A percentile compares a stretch with the other conserved stretches of the same genome.
These are phyloP conservation scores for Ziziphus jujuba DNA, from an alignment of 306 rosid genomes.

Conservation along the genomic window DNA sequence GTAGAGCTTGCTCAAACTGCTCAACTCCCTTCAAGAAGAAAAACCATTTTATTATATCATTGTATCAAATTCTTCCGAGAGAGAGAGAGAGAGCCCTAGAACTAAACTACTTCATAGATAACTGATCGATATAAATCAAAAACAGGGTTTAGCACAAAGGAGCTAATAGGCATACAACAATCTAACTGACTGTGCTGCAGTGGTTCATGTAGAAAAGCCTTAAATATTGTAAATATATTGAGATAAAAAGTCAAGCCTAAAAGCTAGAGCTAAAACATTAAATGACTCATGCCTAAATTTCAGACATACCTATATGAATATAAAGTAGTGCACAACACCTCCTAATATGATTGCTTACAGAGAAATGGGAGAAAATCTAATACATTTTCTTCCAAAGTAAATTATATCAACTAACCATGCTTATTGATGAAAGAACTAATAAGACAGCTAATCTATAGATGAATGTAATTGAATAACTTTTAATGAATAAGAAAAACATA, in stretches of 20 bases:
- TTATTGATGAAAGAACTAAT: too few relatives aligned
- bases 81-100: too few relatives aligned
- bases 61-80: too few relatives aligned
- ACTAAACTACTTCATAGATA: not conserved
- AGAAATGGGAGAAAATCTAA: too few relatives aligned
- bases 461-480: conserved; percentile 7
- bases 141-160: too few relatives aligned
- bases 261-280: not conserved
- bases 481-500: conserved; percentile 10
- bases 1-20: conserved; percentile 72
- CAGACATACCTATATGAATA: not conserved
- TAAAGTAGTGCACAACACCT: too few relatives aligned
- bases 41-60: conserved; percentile 17
- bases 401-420: too few relatives aligned
- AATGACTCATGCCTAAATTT: not conserved
- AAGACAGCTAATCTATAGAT: not conserved
- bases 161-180: too few relatives aligned
- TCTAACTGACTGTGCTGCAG: not conserved
- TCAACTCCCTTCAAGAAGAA: conserved; percentile 75
- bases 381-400: too few relatives aligned
- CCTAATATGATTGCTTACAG: too few relatives aligned
- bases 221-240: not conserved
- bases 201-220: not conserved
- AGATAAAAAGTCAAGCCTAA: conserved; percentile 1
- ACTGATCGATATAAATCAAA: too few relatives aligned